phyloP scores from a whole-genome alignment of 352 stramenopile species.

The Phytophthora pisi region DNA sequence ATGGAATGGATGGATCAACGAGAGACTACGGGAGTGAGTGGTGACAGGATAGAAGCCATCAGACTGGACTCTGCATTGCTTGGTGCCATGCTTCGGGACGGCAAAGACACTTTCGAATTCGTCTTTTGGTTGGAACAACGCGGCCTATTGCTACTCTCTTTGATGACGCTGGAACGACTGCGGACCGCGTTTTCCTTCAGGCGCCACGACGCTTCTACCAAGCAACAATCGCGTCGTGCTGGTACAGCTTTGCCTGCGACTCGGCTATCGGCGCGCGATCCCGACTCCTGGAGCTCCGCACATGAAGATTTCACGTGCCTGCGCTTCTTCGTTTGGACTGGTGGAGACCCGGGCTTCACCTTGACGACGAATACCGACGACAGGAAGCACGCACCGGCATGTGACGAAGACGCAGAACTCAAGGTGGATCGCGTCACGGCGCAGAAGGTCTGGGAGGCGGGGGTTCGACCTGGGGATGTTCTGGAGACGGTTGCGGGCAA shows the following conservation, averaged over 20 bases:
- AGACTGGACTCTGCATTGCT: background rate
- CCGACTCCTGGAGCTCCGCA: slow-evolving; percentile 33
- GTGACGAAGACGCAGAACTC: slow-evolving; percentile 37
- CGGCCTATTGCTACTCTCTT: background rate
- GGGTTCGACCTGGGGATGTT: slow-evolving; percentile 59
- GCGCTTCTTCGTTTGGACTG: slow-evolving; percentile 58
- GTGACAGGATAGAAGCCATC: background rate
- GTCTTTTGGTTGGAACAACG: background rate
- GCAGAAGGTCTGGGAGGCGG: slow-evolving; percentile 47
- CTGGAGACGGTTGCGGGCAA: slow-evolving; percentile 54
- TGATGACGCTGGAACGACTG: slow-evolving; percentile 30
- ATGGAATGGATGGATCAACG: background rate
- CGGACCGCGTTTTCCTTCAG: slow-evolving; percentile 24
- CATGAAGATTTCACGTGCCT: slow-evolving; percentile 42
- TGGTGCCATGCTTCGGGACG: background rate
- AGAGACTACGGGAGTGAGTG: background rate
- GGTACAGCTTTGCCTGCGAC: background rate
- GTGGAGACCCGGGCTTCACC: slow-evolving; percentile 36
- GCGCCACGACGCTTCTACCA: background rate
- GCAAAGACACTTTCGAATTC: slow-evolving; percentile 24
- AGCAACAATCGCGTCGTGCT: slow-evolving; percentile 4
- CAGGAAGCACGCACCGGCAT: slow-evolving; percentile 10
- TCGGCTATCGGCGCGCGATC: background rate
- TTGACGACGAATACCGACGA: slow-evolving; percentile 30
- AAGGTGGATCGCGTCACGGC: slow-evolving; percentile 38